Evolutionary conservation across 768 basidiomycete species (phyloP).

Genomic region (Leccinum incarnatum): DNA sequence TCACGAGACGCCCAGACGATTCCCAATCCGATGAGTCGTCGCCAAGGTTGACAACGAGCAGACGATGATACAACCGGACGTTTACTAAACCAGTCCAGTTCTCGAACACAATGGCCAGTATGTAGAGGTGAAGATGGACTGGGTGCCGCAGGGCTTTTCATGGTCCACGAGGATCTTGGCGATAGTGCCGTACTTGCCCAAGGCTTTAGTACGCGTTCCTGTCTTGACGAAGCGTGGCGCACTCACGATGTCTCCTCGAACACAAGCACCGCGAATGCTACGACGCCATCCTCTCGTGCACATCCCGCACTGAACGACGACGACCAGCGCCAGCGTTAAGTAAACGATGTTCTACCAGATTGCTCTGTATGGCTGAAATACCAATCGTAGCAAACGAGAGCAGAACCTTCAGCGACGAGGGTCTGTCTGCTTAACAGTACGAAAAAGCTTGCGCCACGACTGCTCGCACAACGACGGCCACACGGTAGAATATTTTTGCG

Average conservation of each 20-base stretch:
- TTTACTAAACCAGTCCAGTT: conserved; percentile 1
- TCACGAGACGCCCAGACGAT: not conserved
- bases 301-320: not conserved
- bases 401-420: conserved; percentile 9
- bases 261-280: conserved; percentile 7
- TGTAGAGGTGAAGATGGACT: not conserved
- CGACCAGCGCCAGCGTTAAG: not conserved
- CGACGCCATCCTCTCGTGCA: not conserved
- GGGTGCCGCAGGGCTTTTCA: not conserved
- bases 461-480: conserved; percentile 10
- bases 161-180: conserved; percentile 1
- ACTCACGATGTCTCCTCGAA: conserved; percentile 3
- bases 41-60: conserved; percentile 11
- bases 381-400: conserved; percentile 11
- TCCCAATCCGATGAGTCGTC: conserved; percentile 1
- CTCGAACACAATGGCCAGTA: not conserved
- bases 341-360: not conserved
- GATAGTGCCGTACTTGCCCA: not conserved
- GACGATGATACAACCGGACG: conserved; percentile 6
- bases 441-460: not conserved
- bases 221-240: not conserved
- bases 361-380: not conserved
- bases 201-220: not conserved
- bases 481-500: not conserved
- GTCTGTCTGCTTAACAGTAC: conserved; percentile 10